Evolutionary conservation across 176 grass and related monocot species (phyloP).

Genomic region (Aegilops longissima): DNA sequence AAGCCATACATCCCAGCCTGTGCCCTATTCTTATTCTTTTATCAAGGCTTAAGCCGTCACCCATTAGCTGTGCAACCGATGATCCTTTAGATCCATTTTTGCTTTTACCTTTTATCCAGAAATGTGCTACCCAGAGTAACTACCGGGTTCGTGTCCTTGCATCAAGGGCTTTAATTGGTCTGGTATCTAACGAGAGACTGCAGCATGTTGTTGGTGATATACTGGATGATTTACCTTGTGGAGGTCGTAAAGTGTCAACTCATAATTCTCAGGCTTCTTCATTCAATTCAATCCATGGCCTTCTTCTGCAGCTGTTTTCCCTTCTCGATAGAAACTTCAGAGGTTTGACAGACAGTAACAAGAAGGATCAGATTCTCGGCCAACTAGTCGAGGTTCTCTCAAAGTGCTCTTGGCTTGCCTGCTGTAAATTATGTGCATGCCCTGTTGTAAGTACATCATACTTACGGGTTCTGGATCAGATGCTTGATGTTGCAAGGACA

Average conservation of each 20-base stretch:
- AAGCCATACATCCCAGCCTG: constrained; percentile 91
- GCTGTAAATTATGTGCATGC: constrained; percentile 56
- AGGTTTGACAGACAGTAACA: constrained; percentile 47
- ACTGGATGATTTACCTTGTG: constrained; percentile 57
- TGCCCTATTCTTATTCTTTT: constrained; percentile 98
- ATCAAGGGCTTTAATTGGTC: constrained; percentile 82
- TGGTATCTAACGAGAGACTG: constrained; percentile 88
- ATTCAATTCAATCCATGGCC: constrained; percentile 92
- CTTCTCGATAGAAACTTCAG: constrained; percentile 83
- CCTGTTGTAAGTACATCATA: constrained; percentile 73
- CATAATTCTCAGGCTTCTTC: constrained; percentile 31
- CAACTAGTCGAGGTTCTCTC: constrained; percentile 61
- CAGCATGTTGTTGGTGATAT: constrained; percentile 61
- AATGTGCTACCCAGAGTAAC: constrained; percentile 91
- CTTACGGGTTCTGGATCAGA: constrained; percentile 68
- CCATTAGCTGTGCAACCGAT: constrained; percentile 66
- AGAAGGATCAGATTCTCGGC: constrained; percentile 80
- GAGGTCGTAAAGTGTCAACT: constrained; percentile 23
- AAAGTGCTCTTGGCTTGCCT: constrained; percentile 80
- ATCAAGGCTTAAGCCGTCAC: constrained; percentile 84
- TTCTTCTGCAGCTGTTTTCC: constrained; percentile 80
- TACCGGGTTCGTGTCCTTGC: constrained; percentile 81
- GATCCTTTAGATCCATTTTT: constrained; percentile 88
- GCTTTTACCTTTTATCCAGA: constrained; percentile 87
- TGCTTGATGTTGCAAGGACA: constrained; percentile 71